Percentiles rank a stretch among this genome's conserved stretches.
phyloP scores from a whole-genome alignment of 2,329 filamentous ascomycete genomes.

The Aureobasidium zeae region DNA sequence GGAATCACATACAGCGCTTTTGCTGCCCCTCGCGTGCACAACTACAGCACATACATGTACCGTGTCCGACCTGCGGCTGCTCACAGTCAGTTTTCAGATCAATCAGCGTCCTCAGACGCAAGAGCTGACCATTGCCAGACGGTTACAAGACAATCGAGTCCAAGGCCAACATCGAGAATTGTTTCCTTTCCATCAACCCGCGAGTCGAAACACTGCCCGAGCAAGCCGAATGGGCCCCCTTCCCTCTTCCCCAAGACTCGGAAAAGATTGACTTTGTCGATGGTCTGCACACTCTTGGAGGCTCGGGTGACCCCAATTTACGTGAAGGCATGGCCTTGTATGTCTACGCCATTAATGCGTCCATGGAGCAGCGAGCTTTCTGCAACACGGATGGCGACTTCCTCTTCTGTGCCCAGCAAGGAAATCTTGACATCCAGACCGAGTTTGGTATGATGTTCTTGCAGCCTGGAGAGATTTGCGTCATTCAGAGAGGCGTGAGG shows the following conservation, averaged over 20 bases:
- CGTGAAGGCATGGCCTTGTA: conserved; percentile 42
- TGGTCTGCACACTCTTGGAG: conserved; percentile 42
- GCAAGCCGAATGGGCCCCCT: conserved; percentile 41
- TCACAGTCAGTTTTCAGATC: conserved; percentile 30
- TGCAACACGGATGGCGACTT: conserved; percentile 37
- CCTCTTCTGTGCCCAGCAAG: conserved; percentile 30
- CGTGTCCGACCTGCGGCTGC: conserved; percentile 36
- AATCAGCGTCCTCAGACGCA: neutral
- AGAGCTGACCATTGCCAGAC: conserved; percentile 6
- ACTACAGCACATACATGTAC: conserved; percentile 39
- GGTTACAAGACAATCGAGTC: conserved; percentile 18
- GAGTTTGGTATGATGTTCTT: conserved; percentile 33
- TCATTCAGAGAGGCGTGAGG: conserved; percentile 33
- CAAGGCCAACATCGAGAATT: conserved; percentile 30
- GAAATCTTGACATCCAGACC: conserved; percentile 31
- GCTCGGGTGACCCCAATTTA: conserved; percentile 43
- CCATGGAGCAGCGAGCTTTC: conserved; percentile 40
- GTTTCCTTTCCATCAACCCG: conserved; percentile 41
- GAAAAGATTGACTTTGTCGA: conserved; percentile 39
- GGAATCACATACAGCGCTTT: conserved; percentile 39
- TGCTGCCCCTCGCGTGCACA: conserved; percentile 33
- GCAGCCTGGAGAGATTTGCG: conserved; percentile 33
- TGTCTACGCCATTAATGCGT: conserved; percentile 40
- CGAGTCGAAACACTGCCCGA: conserved; percentile 41
- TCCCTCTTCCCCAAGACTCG: conserved; percentile 30